Evolutionary conservation across 352 stramenopile species (phyloP).

Genomic region (Pythium phragmiticola): DNA sequence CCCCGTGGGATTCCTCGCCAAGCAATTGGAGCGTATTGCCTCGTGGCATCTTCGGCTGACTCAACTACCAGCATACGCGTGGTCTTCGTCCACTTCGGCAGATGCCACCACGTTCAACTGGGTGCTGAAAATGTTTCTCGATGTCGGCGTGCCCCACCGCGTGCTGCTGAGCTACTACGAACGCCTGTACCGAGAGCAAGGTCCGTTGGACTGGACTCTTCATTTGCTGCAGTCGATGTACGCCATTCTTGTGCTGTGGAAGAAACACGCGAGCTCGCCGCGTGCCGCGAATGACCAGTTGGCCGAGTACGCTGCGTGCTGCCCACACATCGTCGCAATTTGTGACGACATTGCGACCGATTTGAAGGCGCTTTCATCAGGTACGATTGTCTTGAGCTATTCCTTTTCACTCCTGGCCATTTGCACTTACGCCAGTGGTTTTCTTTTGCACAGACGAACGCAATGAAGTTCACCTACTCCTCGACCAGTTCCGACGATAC

Average conservation of each 20-base stretch:
- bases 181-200: constrained; percentile 71
- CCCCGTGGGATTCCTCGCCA: constrained; percentile 69
- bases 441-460: constrained; percentile 47
- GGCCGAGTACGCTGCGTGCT: constrained; percentile 73
- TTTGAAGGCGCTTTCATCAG: constrained; percentile 68
- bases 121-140: constrained; percentile 79
- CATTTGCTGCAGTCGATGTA: constrained; percentile 79
- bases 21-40: constrained; percentile 73
- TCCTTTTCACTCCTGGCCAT: background rate
- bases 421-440: constrained; percentile 7
- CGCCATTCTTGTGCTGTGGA: constrained; percentile 76
- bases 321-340: constrained; percentile 72
- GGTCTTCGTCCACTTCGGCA: constrained; percentile 46
- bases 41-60: constrained; percentile 77
- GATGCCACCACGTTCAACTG: constrained; percentile 77
- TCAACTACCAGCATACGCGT: constrained; percentile 37
- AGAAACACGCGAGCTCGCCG: constrained; percentile 74
- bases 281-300: constrained; percentile 65
- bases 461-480: constrained; percentile 49
- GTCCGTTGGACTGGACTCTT: constrained; percentile 58
- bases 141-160: constrained; percentile 75
- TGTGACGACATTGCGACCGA: constrained; percentile 83
- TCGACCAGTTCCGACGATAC: constrained; percentile 73
- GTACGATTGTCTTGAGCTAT: constrained; percentile 33
- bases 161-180: constrained; percentile 80